These are phyloP conservation scores for Suillus weaverae DNA, from an alignment of 768 basidiomycete genomes.

Conservation along the genomic window DNA sequence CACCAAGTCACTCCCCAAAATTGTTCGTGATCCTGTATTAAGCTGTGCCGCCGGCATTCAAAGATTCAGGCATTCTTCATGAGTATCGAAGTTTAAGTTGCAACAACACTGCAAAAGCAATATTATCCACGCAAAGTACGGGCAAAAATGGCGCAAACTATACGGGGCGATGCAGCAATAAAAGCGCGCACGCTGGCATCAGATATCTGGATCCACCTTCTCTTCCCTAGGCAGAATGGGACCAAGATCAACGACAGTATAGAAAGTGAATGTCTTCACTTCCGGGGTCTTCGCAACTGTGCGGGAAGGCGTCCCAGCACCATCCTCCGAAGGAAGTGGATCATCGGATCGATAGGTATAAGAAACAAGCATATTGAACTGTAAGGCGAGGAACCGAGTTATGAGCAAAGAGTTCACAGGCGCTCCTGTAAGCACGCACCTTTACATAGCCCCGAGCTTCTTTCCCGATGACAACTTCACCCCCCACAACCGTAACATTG, in stretches of 20 bases:
- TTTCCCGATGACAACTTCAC: slow-evolving; percentile 84
- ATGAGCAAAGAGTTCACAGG: background rate
- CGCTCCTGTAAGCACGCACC: slow-evolving; percentile 44
- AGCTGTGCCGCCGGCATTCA: background rate
- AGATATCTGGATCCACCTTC: slow-evolving; percentile 23
- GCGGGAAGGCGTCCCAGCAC: slow-evolving; percentile 45
- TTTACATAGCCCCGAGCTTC: slow-evolving; percentile 77
- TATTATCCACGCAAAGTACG: background rate
- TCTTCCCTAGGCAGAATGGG: slow-evolving; percentile 64
- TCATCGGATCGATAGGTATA: slow-evolving; percentile 96
- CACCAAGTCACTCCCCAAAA: background rate
- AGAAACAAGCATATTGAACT: slow-evolving; percentile 94
- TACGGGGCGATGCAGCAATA: background rate
- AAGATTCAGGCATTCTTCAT: background rate
- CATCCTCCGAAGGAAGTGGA: slow-evolving; percentile 62
- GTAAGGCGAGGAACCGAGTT: slow-evolving; percentile 9
- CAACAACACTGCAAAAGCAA: background rate
- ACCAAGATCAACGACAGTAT: slow-evolving; percentile 80
- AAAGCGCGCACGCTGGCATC: background rate
- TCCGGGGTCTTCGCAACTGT: slow-evolving; percentile 58
- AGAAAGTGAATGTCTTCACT: slow-evolving; percentile 89
- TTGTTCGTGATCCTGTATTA: background rate
- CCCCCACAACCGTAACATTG: slow-evolving; percentile 85
- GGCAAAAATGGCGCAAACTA: background rate
- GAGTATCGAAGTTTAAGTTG: no score